Percentiles rank a stretch among this genome's conserved stretches.
phyloP scores from a whole-genome alignment of 805 yeast species.

The Pichia membranifaciens region DNA sequence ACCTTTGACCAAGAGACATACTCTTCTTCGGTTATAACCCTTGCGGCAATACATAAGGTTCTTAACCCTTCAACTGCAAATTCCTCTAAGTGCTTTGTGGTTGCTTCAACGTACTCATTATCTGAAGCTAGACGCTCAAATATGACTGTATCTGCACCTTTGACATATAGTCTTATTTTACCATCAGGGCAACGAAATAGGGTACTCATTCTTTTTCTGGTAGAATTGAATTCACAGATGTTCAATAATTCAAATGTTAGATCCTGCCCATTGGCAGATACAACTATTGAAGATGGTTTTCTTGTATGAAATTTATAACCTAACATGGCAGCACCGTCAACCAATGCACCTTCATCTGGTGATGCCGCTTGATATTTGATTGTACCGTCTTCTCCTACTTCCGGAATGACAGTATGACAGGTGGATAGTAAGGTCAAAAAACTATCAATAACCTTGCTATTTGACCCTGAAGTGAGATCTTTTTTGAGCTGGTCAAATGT shows the following conservation, averaged over 20 bases:
- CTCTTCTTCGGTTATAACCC: conserved; percentile 74
- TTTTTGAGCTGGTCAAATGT: conserved; percentile 58
- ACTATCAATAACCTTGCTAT: conserved; percentile 57
- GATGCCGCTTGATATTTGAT: conserved; percentile 98
- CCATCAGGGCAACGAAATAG: conserved; percentile 94
- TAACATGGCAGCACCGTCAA: conserved; percentile 87
- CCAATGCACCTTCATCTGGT: conserved; percentile 98
- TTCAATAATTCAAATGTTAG: conserved; percentile 72
- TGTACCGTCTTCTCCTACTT: conserved; percentile 51
- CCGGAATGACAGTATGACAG: conserved; percentile 98
- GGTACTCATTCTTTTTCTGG: conserved; percentile 97
- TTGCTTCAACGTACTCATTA: conserved; percentile 78
- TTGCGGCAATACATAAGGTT: conserved; percentile 86
- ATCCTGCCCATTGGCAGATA: conserved; percentile 49
- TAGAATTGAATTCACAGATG: conserved; percentile 94
- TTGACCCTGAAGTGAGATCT: conserved; percentile 32
- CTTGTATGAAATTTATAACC: conserved; percentile 84
- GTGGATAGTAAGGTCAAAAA: conserved; percentile 81
- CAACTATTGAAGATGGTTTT: conserved; percentile 73
- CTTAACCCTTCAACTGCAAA: conserved; percentile 95
- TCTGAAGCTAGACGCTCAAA: conserved; percentile 69
- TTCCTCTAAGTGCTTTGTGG: conserved; percentile 84
- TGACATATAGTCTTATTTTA: conserved; percentile 76
- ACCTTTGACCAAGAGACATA: conserved; percentile 61
- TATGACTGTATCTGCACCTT: conserved; percentile 97